Base-by-base conservation (phyloP, 2,329 filamentous ascomycete species). In the Juglanconis juglandina region DNA sequence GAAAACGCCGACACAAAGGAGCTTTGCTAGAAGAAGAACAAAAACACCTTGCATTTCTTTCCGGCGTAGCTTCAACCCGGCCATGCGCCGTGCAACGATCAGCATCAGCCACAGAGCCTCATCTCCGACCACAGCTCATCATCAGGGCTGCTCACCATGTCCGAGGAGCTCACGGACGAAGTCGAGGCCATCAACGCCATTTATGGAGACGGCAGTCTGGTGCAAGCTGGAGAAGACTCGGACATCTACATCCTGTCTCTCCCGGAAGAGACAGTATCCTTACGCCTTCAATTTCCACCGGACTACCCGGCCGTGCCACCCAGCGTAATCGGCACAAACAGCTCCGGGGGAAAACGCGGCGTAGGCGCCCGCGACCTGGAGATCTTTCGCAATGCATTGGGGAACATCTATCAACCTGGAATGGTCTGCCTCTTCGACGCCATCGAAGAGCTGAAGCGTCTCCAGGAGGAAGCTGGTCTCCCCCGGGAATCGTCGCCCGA, bases 341-440 rank as follows among this genome's bases (percentile, higher is more conserved):
- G 87, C 67, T 89, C 90, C 7, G 92, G 90, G 49, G 83, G 87
- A 24, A 83, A 81, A 53, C 86, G 86, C 68, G 91, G 93, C 42
- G 86, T 90, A 63, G 92, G 91, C 2, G 86, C 84, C 54, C 79
- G 85, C 55, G 84, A 92, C 53, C 80, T 93, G n/a, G 82, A 84
- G 2, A 75, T 90, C 2, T 87, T 95, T 60, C 80, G 87, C 35
- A 79, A 86, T 41, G 87, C 88, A 0, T 75, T 97, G 37, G 79
- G 78, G 1, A 77, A 80, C n/a, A 82, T 90, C 4, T 96, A 88
- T 72, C 80, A 83, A 56, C 83, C 86, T 0, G 92, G 92, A 0
- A 82, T 86, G 56, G 92, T 96, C 30, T 97, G 93, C 69, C 77
- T 99, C 3, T 99, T 93, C 68, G 94, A 97, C 71, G 82, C 96